Evolutionary conservation across 2,329 filamentous ascomycete genomes (phyloP).

Genomic region (Pochonia chlamydosporia): DNA sequence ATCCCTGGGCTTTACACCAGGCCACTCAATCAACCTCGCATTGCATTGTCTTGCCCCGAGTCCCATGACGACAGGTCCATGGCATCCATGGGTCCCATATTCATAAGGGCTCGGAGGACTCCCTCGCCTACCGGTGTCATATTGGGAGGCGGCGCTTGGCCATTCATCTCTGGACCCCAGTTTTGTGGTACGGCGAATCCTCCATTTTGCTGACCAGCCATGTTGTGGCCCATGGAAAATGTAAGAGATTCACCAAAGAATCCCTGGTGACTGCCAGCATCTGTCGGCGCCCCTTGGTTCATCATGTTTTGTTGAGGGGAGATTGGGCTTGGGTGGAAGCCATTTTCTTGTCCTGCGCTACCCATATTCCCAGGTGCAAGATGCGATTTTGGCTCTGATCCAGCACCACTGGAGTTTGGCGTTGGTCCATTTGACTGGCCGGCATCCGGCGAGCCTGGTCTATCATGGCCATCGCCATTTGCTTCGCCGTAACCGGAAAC

Average conservation of each 20-base stretch:
- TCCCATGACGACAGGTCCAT: conserved; percentile 52
- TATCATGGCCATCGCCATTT: conserved; percentile 38
- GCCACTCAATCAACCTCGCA: conserved; percentile 7
- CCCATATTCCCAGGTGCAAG: conserved; percentile 24
- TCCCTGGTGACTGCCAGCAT: conserved; percentile 26
- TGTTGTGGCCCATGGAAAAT: conserved; percentile 26
- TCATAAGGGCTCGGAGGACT: conserved; percentile 51
- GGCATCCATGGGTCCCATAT: conserved; percentile 53
- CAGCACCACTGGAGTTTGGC: conserved; percentile 47
- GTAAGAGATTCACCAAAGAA: conserved; percentile 34
- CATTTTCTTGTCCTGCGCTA: conserved; percentile 33
- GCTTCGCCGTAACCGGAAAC: conserved; percentile 36
- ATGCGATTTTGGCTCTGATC: conserved; percentile 23
- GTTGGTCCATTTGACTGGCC: conserved; percentile 50
- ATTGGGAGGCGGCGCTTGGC: conserved; percentile 27
- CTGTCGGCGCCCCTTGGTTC: conserved; percentile 27
- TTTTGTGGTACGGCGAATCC: conserved; percentile 36
- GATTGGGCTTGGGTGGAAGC: conserved; percentile 48
- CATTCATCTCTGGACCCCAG: conserved; percentile 38
- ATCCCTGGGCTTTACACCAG: not conserved
- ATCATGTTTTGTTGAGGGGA: conserved; percentile 36
- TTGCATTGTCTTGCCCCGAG: conserved; percentile 20
- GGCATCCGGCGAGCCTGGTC: conserved; percentile 43
- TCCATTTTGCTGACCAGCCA: conserved; percentile 17
- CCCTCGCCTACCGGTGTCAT: conserved; percentile 54